Conservation (phyloP, 2,329 filamentous ascomycete species). For the Fusarium guadeloupense region DNA sequence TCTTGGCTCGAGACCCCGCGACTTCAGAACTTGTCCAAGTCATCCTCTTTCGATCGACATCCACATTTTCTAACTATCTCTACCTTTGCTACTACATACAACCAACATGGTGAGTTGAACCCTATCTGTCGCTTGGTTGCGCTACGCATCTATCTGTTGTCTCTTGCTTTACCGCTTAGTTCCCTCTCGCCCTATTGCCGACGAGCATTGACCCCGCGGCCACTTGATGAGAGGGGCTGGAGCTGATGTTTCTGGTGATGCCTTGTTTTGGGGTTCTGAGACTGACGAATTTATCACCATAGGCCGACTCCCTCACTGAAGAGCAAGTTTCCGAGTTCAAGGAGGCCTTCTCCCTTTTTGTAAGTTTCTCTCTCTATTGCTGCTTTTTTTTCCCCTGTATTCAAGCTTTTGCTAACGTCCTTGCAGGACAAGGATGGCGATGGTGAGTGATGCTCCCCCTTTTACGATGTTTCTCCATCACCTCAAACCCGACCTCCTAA, state of each 20-base stretch:
- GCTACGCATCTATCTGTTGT: slow-evolving; percentile 4
- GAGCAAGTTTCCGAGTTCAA: slow-evolving; percentile 99
- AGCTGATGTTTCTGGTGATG: slow-evolving; percentile 34
- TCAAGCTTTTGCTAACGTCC: slow-evolving; percentile 40
- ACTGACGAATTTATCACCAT: slow-evolving; percentile 43
- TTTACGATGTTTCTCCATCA: slow-evolving; percentile 18
- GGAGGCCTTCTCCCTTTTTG: slow-evolving; percentile 99
- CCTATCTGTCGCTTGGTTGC: slow-evolving; percentile 1
- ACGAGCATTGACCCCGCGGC: slow-evolving; percentile 40
- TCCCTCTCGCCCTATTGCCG: slow-evolving; percentile 21
- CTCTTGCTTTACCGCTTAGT: slow-evolving; percentile 10
- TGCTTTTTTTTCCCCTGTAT: neutral
- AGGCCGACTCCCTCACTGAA: slow-evolving; percentile 99
- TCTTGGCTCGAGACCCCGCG: slow-evolving; percentile 45
- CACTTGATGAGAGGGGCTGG: slow-evolving; percentile 42
- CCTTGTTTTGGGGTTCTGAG: slow-evolving; percentile 12
- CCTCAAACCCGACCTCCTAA: slow-evolving; percentile 15
- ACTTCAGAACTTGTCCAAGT: slow-evolving; percentile 44
- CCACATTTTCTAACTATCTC: slow-evolving; percentile 32
- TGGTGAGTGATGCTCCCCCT: slow-evolving; percentile 68
- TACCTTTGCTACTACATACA: slow-evolving; percentile 32
- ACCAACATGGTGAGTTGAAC: slow-evolving; percentile 45
- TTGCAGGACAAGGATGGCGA: slow-evolving; percentile 87
- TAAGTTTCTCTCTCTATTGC: slow-evolving; percentile 72
- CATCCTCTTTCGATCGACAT: slow-evolving; percentile 44